Evolutionary conservation across 2,329 filamentous ascomycete genomes (phyloP).

Genomic region (Talaromyces pinophilus): DNA sequence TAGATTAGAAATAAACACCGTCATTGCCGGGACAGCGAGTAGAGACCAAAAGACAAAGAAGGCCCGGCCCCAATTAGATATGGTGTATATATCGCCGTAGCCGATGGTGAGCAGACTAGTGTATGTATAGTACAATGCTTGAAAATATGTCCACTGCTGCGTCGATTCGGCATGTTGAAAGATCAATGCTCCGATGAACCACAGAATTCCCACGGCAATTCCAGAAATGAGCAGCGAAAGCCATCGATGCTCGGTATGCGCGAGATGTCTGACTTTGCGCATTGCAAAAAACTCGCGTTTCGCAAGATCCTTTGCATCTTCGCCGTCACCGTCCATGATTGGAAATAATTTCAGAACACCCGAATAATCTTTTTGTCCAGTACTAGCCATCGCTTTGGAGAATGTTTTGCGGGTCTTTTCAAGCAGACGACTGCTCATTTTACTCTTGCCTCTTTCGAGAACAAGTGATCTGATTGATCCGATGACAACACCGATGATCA

Average conservation of each 20-base stretch:
- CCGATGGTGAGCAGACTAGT: conserved; percentile 44
- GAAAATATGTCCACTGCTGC: conserved; percentile 41
- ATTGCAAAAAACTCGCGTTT: conserved; percentile 48
- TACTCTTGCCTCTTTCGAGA: conserved; percentile 41
- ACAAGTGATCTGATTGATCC: conserved; percentile 40
- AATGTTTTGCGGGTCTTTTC: conserved; percentile 38
- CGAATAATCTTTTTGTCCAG: conserved; percentile 21
- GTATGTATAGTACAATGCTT: conserved; percentile 43
- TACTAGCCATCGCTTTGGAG: conserved; percentile 29
- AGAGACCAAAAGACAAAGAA: conserved; percentile 47
- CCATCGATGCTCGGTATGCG: conserved; percentile 46
- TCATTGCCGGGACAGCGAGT: conserved; percentile 43
- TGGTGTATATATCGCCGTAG: conserved; percentile 40
- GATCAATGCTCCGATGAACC: conserved; percentile 44
- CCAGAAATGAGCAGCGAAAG: conserved; percentile 42
- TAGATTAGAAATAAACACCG: conserved; percentile 44
- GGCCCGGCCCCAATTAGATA: conserved; percentile 38
- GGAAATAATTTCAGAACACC: conserved; percentile 24
- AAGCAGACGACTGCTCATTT: conserved; percentile 38
- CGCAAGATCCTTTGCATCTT: conserved; percentile 29
- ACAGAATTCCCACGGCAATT: conserved; percentile 45
- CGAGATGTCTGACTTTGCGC: conserved; percentile 47
- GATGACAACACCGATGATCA: conserved; percentile 39
- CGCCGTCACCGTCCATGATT: not conserved
- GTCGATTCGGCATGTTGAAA: conserved; percentile 39